These are phyloP conservation scores for Lepiota venenata DNA, from an alignment of 768 basidiomycete species.

Conservation along the genomic window DNA sequence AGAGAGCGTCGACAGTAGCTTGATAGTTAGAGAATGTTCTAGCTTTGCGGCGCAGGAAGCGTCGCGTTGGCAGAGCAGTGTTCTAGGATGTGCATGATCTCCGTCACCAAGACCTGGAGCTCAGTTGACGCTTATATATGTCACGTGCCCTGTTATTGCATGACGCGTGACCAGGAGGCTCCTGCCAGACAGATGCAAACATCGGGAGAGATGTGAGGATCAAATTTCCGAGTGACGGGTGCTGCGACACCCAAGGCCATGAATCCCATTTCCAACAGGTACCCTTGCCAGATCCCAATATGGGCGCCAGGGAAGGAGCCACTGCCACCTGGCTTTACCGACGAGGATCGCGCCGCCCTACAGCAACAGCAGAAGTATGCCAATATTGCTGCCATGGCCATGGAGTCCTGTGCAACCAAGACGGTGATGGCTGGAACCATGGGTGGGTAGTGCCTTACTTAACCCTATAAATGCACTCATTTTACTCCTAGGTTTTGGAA, in stretches of 20 bases:
- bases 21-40: conserved; percentile 13
- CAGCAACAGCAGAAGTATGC: conserved; percentile 78
- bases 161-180: not conserved
- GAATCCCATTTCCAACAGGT: conserved; percentile 28
- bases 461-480: conserved; percentile 6
- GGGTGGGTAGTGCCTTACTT: conserved; percentile 49
- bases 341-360: conserved; percentile 70
- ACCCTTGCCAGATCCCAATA: conserved; percentile 62
- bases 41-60: conserved; percentile 12
- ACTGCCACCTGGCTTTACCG: conserved; percentile 77
- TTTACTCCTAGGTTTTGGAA: conserved; percentile 65
- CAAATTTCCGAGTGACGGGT: not conserved
- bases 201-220: conserved; percentile 6
- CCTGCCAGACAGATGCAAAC: not conserved
- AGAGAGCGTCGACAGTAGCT: conserved; percentile 15
- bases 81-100: conserved; percentile 11
- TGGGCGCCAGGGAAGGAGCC: conserved; percentile 87
- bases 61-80: not conserved
- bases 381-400: conserved; percentile 60
- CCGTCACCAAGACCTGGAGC: conserved; percentile 7
- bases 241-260: conserved; percentile 14
- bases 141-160: too few relatives aligned
- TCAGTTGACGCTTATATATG: not conserved
- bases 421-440: conserved; percentile 75
- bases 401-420: conserved; percentile 88